Evolutionary conservation across 805 yeast species (phyloP).

Genomic region (Spathaspora hagerdaliae): DNA sequence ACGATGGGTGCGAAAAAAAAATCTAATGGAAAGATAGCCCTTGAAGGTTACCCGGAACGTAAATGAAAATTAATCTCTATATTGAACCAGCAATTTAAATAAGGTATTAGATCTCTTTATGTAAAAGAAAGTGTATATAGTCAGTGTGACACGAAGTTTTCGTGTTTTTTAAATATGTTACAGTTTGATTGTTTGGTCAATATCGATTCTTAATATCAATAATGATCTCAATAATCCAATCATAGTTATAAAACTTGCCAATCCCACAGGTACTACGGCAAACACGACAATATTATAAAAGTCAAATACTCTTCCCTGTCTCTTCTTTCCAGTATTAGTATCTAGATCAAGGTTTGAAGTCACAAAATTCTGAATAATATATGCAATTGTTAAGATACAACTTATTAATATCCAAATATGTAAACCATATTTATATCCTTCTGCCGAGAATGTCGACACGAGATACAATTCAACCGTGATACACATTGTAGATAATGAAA

Average conservation of each 20-base stretch:
- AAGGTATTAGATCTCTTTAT: too few relatives aligned
- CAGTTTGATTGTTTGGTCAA: conserved; percentile 16
- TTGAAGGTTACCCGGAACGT: too few relatives aligned
- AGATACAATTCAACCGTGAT: conserved; percentile 67
- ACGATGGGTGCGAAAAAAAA: too few relatives aligned
- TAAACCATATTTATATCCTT: conserved; percentile 66
- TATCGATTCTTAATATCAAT: conserved; percentile 68
- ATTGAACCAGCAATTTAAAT: too few relatives aligned
- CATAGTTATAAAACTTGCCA: conserved; percentile 93
- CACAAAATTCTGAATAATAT: conserved; percentile 81
- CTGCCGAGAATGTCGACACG: conserved; percentile 59
- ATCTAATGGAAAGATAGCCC: too few relatives aligned
- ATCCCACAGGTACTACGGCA: conserved; percentile 97
- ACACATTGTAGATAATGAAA: conserved; percentile 74
- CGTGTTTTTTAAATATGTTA: too few relatives aligned
- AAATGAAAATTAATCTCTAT: background rate
- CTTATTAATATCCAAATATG: conserved; percentile 93
- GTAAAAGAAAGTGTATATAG: too few relatives aligned
- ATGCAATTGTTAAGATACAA: conserved; percentile 74
- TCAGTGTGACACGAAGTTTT: too few relatives aligned
- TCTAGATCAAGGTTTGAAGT: conserved; percentile 64
- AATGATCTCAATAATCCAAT: conserved; percentile 72
- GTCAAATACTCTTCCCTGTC: conserved; percentile 65
- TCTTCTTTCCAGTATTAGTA: background rate
- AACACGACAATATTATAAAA: conserved; percentile 85